Percentiles rank a stretch among this genome's conserved stretches.
phyloP scores from a whole-genome alignment of 352 stramenopile species.

The Globisporangium camurandrum region DNA sequence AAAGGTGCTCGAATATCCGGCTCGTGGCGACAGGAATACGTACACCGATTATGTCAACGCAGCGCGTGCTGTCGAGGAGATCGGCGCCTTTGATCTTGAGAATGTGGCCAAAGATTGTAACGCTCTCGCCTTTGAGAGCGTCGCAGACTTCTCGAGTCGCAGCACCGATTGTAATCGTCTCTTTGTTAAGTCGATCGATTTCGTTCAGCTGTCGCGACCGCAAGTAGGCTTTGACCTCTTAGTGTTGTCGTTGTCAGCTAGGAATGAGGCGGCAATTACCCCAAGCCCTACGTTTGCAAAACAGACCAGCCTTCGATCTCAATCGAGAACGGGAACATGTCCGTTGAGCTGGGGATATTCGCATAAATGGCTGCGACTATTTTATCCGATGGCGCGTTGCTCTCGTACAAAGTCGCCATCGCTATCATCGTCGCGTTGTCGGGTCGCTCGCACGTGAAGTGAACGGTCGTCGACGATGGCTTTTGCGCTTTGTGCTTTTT shows the following conservation, averaged over 20 bases:
- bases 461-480: too few species aligned
- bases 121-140: not conserved
- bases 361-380: too few species aligned
- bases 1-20: not conserved
- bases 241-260: not conserved
- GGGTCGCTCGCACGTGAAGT: too few species aligned
- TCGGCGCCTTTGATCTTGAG: not conserved
- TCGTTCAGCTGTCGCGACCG: not conserved
- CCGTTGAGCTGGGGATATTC: too few species aligned
- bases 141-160: not conserved
- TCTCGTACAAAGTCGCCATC: too few species aligned
- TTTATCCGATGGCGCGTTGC: too few species aligned
- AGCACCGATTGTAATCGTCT: not conserved
- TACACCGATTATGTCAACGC: constrained; percentile 1
- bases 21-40: not conserved
- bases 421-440: too few species aligned
- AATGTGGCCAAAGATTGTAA: not conserved
- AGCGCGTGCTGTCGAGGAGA: not conserved
- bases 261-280: not conserved
- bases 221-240: not conserved
- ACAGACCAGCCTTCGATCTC: not conserved
- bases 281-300: not conserved
- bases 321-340: not conserved
- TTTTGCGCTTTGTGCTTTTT: too few species aligned
- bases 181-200: not conserved